Evolutionary conservation across 352 stramenopile species (phyloP).

Genomic region (Saprolegnia parasitica): DNA sequence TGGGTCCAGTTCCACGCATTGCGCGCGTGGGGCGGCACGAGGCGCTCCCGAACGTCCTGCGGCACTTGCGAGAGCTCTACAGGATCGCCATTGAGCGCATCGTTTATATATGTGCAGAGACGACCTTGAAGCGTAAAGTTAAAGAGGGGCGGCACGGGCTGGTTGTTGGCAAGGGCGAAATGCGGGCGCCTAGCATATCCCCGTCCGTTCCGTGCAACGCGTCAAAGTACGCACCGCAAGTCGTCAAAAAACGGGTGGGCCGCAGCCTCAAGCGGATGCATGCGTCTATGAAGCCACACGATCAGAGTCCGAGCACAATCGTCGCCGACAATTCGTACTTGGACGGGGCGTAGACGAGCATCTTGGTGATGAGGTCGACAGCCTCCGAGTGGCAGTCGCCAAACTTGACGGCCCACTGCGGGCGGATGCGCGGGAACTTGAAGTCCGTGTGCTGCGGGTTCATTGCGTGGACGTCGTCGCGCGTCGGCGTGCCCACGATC

Average conservation of each 20-base stretch:
- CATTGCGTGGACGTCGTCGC: conserved; percentile 88
- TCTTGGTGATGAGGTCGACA: conserved; percentile 18
- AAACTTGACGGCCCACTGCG: conserved; percentile 12
- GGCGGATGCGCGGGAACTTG: conserved; percentile 73
- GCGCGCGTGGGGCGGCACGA: conserved; percentile 27
- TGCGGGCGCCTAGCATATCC: conserved; percentile 23
- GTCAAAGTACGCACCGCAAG: background rate
- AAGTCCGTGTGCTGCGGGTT: conserved; percentile 93
- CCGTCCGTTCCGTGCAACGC: background rate
- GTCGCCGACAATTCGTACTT: too few species aligned
- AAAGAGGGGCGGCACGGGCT: conserved; percentile 16
- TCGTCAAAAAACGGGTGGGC: conserved; percentile 29
- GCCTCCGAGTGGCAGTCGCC: conserved; percentile 15
- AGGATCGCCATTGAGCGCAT: background rate
- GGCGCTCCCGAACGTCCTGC: conserved; percentile 11
- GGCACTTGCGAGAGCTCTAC: conserved; percentile 28
- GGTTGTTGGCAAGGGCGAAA: conserved; percentile 15
- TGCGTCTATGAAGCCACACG: conserved; percentile 3
- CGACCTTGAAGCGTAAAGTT: conserved; percentile 28
- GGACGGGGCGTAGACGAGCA: conserved; percentile 25
- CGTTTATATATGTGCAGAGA: too few species aligned
- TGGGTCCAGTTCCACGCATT: conserved; percentile 29
- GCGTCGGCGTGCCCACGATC: conserved; percentile 85
- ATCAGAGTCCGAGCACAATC: background rate
- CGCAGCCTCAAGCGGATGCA: conserved; percentile 23